These are phyloP conservation scores for Cladochytrium replicatum DNA, from an alignment of 192 early-diverging fungal species.

Conservation along the genomic window DNA sequence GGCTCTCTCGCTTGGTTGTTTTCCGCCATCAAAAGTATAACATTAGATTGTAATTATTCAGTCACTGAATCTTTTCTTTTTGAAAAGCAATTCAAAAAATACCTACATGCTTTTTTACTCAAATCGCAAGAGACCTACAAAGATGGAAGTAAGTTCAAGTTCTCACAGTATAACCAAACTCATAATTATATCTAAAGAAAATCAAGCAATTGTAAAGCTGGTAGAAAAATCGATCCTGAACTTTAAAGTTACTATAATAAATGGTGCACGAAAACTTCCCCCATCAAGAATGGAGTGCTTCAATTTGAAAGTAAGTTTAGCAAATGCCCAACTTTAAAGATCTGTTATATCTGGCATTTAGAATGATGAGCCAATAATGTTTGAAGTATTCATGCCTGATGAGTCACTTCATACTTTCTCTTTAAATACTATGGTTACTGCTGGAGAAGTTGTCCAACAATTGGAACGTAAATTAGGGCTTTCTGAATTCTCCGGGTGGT, in stretches of 20 bases:
- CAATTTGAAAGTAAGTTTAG: conserved; percentile 15
- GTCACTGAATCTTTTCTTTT: not conserved
- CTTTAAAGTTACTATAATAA: conserved; percentile 23
- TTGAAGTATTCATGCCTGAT: conserved; percentile 33
- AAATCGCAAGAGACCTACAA: conserved; percentile 9
- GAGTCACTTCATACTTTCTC: conserved; percentile 27
- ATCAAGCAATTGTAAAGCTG: conserved; percentile 20
- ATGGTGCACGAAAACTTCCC: conserved; percentile 27
- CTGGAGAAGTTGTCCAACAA: conserved; percentile 41
- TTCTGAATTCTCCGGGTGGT: conserved; percentile 39
- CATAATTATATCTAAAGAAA: conserved; percentile 10
- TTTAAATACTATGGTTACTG: conserved; percentile 27
- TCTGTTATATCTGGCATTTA: conserved; percentile 4
- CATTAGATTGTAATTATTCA: not conserved
- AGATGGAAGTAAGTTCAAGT: conserved; percentile 5
- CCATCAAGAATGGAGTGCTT: conserved; percentile 30
- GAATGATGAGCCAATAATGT: conserved; percentile 13
- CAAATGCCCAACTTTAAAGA: not conserved
- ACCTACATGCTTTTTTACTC: conserved; percentile 30
- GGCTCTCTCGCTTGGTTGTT: conserved; percentile 23
- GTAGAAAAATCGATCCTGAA: conserved; percentile 25
- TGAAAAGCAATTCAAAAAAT: conserved; percentile 15
- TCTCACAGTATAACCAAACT: not conserved
- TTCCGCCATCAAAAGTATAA: conserved; percentile 36
- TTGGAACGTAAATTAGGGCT: conserved; percentile 33